Evolutionary conservation across 257 asterid genomes (phyloP).

Genomic region (Forsythia suspensa): DNA sequence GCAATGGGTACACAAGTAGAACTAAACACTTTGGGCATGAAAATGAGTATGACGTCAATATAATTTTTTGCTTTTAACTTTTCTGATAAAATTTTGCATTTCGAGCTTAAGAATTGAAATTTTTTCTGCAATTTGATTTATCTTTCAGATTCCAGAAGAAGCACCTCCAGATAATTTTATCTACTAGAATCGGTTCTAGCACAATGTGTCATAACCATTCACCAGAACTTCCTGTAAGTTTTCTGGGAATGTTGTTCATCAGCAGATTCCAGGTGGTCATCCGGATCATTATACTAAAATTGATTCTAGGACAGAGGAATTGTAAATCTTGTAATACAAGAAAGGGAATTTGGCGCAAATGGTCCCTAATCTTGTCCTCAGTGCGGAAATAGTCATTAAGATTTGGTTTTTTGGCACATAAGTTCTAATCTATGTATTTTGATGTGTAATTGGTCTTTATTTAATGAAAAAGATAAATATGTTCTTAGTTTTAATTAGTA

Average conservation of each 20-base stretch:
- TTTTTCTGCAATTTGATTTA: neutral
- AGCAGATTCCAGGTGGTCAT: neutral
- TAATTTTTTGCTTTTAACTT: too few species aligned
- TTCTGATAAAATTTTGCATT: neutral
- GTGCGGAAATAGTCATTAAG: too few species aligned
- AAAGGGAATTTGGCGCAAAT: too few species aligned
- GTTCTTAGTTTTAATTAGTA: too few species aligned
- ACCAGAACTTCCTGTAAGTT: neutral
- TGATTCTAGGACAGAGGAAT: neutral
- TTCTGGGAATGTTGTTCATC: neutral
- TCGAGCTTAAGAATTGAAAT: neutral
- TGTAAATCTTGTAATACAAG: neutral
- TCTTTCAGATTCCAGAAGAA: slow-evolving; percentile 70
- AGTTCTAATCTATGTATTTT: too few species aligned
- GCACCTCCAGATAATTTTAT: slow-evolving; percentile 58
- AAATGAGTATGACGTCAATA: too few species aligned
- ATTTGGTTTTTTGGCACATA: too few species aligned
- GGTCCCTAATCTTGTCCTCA: too few species aligned
- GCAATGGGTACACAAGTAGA: too few species aligned
- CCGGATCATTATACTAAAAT: neutral
- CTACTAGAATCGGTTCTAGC: slow-evolving; percentile 29
- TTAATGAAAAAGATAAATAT: too few species aligned
- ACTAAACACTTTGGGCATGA: too few species aligned
- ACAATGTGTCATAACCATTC: neutral
- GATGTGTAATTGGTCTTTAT: too few species aligned